Conservation (phyloP, 352 stramenopile genomes). For the Saprolegnia diclina region DNA sequence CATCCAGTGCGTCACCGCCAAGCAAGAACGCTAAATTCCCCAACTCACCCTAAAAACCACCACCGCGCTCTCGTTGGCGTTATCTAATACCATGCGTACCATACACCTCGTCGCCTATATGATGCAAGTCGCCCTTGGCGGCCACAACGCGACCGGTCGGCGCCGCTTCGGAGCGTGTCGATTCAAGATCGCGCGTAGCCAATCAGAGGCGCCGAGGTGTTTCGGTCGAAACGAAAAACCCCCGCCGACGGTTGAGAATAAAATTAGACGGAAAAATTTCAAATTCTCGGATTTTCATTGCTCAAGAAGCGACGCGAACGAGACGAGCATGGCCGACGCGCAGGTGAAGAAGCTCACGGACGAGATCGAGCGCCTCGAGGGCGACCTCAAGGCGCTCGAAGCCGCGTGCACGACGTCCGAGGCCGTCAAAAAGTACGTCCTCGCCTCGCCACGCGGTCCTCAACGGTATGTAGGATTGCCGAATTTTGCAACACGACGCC, state of each 20-base stretch:
- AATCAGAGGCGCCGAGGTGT: not conserved
- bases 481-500: constrained; percentile 69
- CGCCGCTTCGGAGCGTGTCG: no score
- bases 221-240: not conserved
- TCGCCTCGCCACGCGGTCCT: not conserved
- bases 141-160: no score
- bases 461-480: constrained; percentile 38
- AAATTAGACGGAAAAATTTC: not conserved
- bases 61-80: no score
- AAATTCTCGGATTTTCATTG: not conserved
- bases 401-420: constrained; percentile 70
- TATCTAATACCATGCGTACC: no score
- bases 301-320: not conserved
- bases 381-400: constrained; percentile 76
- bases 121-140: no score
- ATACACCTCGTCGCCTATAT: no score
- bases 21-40: not conserved
- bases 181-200: not conserved
- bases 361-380: constrained; percentile 67
- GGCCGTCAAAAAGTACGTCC: constrained; percentile 66
- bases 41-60: no score
- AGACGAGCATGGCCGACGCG: constrained; percentile 36
- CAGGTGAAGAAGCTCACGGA: constrained; percentile 75
- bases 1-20: not conserved
- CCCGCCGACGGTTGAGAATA: not conserved